Percentiles rank a stretch among this genome's conserved stretches.
phyloP scores from a whole-genome alignment of 352 stramenopile species.

The Globisporangium parvum region DNA sequence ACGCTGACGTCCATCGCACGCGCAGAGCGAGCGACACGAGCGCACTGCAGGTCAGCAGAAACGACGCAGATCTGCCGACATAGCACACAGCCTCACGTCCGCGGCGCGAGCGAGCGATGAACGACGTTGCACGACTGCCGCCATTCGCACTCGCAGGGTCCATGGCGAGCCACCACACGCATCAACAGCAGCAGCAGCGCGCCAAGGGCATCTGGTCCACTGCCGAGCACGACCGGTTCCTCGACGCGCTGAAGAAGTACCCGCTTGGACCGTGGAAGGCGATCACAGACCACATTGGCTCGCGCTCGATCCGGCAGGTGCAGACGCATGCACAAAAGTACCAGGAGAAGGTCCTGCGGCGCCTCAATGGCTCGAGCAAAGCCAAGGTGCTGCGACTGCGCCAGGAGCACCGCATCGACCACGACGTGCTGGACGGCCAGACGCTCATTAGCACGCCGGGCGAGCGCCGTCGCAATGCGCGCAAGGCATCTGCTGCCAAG shows the following conservation, averaged over 20 bases:
- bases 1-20: no score
- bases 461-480: conserved; percentile 1
- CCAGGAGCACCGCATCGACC: conserved; percentile 15
- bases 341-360: conserved; percentile 13
- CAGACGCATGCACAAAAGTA: conserved; percentile 18
- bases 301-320: conserved; percentile 12
- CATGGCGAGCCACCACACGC: conserved; percentile 1
- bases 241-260: conserved; percentile 16
- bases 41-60: not conserved
- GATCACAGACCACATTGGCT: conserved; percentile 12
- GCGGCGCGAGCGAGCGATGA: conserved; percentile 3
- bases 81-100: not conserved
- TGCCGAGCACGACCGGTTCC: conserved; percentile 14
- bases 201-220: conserved; percentile 14
- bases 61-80: not conserved
- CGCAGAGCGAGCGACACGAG: no score
- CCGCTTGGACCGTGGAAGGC: conserved; percentile 12
- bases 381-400: conserved; percentile 15
- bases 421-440: conserved; percentile 11
- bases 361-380: conserved; percentile 6
- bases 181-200: conserved; percentile 1
- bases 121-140: conserved; percentile 6
- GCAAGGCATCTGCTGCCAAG: conserved; percentile 1
- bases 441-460: conserved; percentile 5
- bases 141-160: conserved; percentile 1